phyloP scores from a whole-genome alignment of 495 filamentous ascomycete species.

The Amniculicola lignicola region DNA sequence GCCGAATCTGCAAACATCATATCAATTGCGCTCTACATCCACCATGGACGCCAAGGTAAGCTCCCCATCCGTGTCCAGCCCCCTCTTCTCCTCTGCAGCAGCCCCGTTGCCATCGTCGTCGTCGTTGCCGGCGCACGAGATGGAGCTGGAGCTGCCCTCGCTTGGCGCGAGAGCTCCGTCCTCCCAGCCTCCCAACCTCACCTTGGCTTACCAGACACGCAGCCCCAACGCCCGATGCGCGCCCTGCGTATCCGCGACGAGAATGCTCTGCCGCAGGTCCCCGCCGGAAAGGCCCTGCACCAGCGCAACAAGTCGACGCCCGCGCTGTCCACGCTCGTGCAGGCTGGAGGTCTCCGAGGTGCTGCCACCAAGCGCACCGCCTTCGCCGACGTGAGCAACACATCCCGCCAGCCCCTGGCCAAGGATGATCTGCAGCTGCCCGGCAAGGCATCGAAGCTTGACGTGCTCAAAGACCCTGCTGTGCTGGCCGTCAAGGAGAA shows the following conservation, averaged over 20 bases:
- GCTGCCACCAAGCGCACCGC: constrained; percentile 65
- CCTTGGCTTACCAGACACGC: constrained; percentile 3
- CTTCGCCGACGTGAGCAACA: constrained; percentile 80
- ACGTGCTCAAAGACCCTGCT: constrained; percentile 48
- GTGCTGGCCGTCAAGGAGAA: constrained; percentile 45
- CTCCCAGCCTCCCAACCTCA: background rate
- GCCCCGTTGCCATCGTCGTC: background rate
- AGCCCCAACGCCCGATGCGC: constrained; percentile 72
- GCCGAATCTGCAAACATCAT: constrained; percentile 1
- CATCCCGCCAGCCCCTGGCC: constrained; percentile 48
- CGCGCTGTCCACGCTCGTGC: constrained; percentile 56
- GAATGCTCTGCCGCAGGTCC: constrained; percentile 65
- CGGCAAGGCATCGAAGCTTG: constrained; percentile 34
- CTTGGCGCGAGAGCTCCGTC: background rate
- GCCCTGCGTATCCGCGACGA: constrained; percentile 63
- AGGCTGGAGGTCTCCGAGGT: constrained; percentile 60
- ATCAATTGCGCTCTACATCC: constrained; percentile 15
- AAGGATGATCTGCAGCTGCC: constrained; percentile 45
- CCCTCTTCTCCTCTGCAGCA: background rate
- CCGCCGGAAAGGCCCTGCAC: constrained; percentile 60
- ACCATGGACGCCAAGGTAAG: constrained; percentile 46
- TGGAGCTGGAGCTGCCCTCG: no score
- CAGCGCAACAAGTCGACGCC: constrained; percentile 80
- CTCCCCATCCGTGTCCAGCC: background rate
- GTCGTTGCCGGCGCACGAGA: no score